Conservation (phyloP, 805 yeast species). For the Saccharomycopsis oosterbeekiorum region DNA sequence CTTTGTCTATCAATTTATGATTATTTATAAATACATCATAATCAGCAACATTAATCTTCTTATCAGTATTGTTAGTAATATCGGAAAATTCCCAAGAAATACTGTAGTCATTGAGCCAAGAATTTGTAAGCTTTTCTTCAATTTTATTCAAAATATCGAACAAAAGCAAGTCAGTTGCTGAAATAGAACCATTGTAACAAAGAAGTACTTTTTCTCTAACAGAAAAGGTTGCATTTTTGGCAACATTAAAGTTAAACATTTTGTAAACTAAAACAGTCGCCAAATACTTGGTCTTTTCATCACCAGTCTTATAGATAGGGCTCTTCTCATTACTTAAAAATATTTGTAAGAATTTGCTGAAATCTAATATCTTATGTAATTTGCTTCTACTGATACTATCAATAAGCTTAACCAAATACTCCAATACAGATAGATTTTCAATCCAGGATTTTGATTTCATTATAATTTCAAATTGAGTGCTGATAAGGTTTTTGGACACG, state of each 20-base stretch:
- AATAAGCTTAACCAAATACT: slow-evolving; percentile 28
- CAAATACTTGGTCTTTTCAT: slow-evolving; percentile 27
- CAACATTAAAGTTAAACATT: slow-evolving; percentile 39
- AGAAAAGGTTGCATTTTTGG: slow-evolving; percentile 35
- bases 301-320: slow-evolving; percentile 22
- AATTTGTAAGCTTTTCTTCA: slow-evolving; percentile 41
- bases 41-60: slow-evolving; percentile 20
- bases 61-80: not conserved
- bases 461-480: slow-evolving; percentile 58
- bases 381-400: not conserved
- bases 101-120: slow-evolving; percentile 57
- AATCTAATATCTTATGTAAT: slow-evolving; percentile 25
- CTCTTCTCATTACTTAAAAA: slow-evolving; percentile 43
- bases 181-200: slow-evolving; percentile 54
- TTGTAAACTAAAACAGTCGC: slow-evolving; percentile 38
- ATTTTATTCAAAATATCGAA: slow-evolving; percentile 44
- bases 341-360: slow-evolving; percentile 50
- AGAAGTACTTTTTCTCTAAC: slow-evolving; percentile 42
- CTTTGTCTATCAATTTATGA: not conserved
- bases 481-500: slow-evolving; percentile 38
- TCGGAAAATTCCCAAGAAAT: slow-evolving; percentile 49
- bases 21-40: not conserved
- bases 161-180: slow-evolving; percentile 53
- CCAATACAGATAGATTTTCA: slow-evolving; percentile 30
- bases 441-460: slow-evolving; percentile 40